These are phyloP conservation scores for Plasmopara viticola DNA, from an alignment of 352 stramenopile genomes.

Conservation along the genomic window DNA sequence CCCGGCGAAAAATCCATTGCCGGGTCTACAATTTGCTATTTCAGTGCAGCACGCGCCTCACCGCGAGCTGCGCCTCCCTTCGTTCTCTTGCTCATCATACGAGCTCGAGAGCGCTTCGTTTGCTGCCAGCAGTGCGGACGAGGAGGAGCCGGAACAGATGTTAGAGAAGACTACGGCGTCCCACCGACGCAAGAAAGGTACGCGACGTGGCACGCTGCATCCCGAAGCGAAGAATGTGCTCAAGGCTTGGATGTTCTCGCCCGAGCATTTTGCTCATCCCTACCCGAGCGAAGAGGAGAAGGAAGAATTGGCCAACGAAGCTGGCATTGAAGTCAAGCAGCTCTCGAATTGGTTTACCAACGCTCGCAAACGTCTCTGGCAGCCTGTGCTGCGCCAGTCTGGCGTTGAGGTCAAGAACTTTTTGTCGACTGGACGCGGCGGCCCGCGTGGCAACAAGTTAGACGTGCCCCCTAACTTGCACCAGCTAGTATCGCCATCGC, in stretches of 20 bases:
- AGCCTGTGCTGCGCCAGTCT: constrained; percentile 77
- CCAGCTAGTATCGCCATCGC: constrained; percentile 45
- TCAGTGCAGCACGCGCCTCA: constrained; percentile 29
- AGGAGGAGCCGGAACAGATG: constrained; percentile 18
- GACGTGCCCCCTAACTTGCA: constrained; percentile 62
- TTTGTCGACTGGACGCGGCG: constrained; percentile 71
- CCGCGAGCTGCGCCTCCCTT: constrained; percentile 47
- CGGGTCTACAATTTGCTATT: constrained; percentile 62
- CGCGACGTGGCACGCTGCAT: constrained; percentile 73
- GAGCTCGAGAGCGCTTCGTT: constrained; percentile 25
- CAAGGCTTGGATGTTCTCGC: constrained; percentile 88
- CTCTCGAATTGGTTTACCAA: constrained; percentile 89
- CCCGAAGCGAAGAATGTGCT: constrained; percentile 81
- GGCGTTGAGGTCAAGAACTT: constrained; percentile 89
- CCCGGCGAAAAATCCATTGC: constrained; percentile 47
- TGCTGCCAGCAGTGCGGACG: constrained; percentile 17
- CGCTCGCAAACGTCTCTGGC: constrained; percentile 81
- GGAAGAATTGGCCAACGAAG: constrained; percentile 69
- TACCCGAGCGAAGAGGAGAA: constrained; percentile 87
- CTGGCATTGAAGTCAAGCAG: constrained; percentile 85
- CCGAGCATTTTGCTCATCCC: constrained; percentile 81
- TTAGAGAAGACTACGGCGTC: constrained; percentile 9
- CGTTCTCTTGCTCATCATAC: constrained; percentile 38
- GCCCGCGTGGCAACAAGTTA: constrained; percentile 71
- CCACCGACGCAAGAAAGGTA: constrained; percentile 71